These are phyloP conservation scores for Penicillium maclennaniae DNA, from an alignment of 495 filamentous ascomycete genomes.

Conservation along the genomic window DNA sequence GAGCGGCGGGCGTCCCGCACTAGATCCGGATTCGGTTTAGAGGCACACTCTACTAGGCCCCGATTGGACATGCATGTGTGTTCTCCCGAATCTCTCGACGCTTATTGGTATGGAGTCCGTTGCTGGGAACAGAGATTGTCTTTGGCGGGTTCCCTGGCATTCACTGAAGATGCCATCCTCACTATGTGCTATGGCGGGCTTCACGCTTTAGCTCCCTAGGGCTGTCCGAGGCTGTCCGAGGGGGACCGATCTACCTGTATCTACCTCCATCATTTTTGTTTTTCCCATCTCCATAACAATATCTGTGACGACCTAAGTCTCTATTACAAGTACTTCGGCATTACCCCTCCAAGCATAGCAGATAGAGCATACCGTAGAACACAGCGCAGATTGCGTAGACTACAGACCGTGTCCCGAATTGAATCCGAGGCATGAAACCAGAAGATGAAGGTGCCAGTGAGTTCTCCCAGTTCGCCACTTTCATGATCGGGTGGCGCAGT, in stretches of 20 bases:
- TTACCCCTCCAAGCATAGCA: too few species aligned
- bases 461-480: conserved; percentile 13
- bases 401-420: too few species aligned
- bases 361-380: too few species aligned
- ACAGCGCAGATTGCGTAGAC: too few species aligned
- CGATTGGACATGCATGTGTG: conserved; percentile 13
- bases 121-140: background rate
- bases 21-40: conserved; percentile 11
- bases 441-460: background rate
- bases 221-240: too few species aligned
- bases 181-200: background rate
- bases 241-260: background rate
- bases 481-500: conserved; percentile 23
- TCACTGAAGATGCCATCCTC: background rate
- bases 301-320: too few species aligned
- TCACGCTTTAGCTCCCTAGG: background rate
- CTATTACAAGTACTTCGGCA: too few species aligned
- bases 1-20: conserved; percentile 22
- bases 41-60: too few species aligned
- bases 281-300: too few species aligned
- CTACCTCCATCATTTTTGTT: too few species aligned
- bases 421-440: conserved; percentile 14
- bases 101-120: conserved; percentile 10
- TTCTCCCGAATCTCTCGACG: conserved; percentile 11
- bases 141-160: background rate